phyloP scores from a whole-genome alignment of 2,329 filamentous ascomycete genomes.

The Sporothrix humicola region DNA sequence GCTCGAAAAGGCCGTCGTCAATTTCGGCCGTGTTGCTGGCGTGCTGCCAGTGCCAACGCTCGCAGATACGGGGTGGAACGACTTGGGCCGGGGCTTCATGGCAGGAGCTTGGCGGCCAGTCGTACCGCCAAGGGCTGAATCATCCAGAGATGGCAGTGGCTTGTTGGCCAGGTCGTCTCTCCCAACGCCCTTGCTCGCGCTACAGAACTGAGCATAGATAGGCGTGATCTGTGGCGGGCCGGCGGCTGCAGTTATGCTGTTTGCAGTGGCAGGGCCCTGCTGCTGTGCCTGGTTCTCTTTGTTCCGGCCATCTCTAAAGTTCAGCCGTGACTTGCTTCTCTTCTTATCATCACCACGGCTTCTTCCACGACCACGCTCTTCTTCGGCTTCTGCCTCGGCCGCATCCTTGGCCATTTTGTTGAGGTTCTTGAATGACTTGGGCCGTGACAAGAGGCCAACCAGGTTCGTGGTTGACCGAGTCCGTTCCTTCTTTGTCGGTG shows the following conservation, averaged over 20 bases:
- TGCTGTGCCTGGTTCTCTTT: constrained; percentile 86
- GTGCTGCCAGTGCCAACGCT: constrained; percentile 47
- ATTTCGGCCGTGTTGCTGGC: constrained; percentile 49
- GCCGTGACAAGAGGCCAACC: constrained; percentile 74
- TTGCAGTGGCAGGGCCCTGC: constrained; percentile 49
- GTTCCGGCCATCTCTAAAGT: constrained; percentile 57
- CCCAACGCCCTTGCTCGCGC: constrained; percentile 34
- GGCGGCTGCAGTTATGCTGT: constrained; percentile 38
- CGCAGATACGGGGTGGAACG: constrained; percentile 51
- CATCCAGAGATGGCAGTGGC: constrained; percentile 37
- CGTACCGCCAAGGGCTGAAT: constrained; percentile 26
- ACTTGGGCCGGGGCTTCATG: constrained; percentile 57
- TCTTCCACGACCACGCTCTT: constrained; percentile 32
- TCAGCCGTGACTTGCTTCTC: constrained; percentile 41
- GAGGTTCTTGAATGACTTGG: constrained; percentile 73
- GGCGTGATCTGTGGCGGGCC: constrained; percentile 61
- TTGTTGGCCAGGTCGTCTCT: constrained; percentile 17
- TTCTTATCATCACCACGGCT: constrained; percentile 37
- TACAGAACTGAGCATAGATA: constrained; percentile 78
- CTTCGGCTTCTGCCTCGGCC: constrained; percentile 40
- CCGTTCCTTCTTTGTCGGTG: constrained; percentile 72
- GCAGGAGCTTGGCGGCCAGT: constrained; percentile 29
- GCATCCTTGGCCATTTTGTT: constrained; percentile 51
- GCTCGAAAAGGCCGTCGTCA: constrained; percentile 49
- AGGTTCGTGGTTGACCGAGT: constrained; percentile 84